These are phyloP conservation scores for Colletotrichum coccodes DNA, from an alignment of 2,329 filamentous ascomycete genomes.

Conservation along the genomic window DNA sequence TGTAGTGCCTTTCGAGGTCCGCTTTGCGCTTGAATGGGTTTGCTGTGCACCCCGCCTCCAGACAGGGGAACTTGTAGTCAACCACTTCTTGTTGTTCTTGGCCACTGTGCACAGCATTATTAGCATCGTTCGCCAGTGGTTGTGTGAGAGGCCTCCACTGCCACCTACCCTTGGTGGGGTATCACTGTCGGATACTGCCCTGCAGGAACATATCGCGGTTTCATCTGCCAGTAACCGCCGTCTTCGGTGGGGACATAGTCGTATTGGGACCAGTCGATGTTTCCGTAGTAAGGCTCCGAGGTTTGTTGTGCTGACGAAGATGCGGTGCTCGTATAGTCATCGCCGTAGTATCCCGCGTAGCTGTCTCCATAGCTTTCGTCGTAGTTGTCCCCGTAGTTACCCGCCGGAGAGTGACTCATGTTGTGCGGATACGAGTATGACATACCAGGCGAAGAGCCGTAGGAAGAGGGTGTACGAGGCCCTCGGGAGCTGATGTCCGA, in stretches of 20 bases:
- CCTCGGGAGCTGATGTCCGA: constrained; percentile 31
- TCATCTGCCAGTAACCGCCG: constrained; percentile 33
- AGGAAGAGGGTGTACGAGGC: constrained; percentile 29
- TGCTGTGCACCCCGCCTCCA: constrained; percentile 51
- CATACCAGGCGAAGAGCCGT: constrained; percentile 31
- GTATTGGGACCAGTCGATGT: constrained; percentile 32
- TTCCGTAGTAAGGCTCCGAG: constrained; percentile 16
- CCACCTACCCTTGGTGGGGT: constrained; percentile 31
- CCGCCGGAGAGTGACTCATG: constrained; percentile 26
- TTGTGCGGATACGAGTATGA: constrained; percentile 25
- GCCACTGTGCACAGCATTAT: constrained; percentile 20
- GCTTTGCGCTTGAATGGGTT: constrained; percentile 62
- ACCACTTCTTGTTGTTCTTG: constrained; percentile 29
- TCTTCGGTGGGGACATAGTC: constrained; percentile 31
- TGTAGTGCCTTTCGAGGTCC: constrained; percentile 64
- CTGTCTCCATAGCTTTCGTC: constrained; percentile 9
- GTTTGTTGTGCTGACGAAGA: constrained; percentile 28
- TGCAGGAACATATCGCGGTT: constrained; percentile 29
- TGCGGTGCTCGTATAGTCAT: constrained; percentile 17
- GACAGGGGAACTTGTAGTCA: constrained; percentile 42
- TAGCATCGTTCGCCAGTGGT: not conserved
- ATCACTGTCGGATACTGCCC: constrained; percentile 27
- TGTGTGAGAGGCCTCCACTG: constrained; percentile 12
- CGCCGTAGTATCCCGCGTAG: constrained; percentile 17
- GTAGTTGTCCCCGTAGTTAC: constrained; percentile 9